phyloP scores from a whole-genome alignment of 2,329 filamentous ascomycete species.

The Cytospora piceae region DNA sequence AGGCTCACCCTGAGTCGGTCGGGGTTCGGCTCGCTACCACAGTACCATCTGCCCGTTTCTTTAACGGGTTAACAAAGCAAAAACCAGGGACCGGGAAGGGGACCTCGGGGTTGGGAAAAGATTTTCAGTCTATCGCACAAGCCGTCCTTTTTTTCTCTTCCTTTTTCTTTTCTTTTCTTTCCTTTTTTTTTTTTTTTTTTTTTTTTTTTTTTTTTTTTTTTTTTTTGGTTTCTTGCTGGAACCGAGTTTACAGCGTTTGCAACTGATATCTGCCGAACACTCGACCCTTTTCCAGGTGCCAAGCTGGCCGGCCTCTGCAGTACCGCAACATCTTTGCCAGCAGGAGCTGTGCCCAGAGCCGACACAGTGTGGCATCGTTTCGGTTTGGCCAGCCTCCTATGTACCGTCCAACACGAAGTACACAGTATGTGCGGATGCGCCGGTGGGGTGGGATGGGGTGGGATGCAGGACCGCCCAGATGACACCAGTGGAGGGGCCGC shows the following conservation, averaged over 20 bases:
- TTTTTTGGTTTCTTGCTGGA: background rate
- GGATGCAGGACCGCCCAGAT: background rate
- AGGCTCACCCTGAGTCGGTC: conserved; percentile 5
- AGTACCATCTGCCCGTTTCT: background rate
- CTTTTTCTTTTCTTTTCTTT: background rate
- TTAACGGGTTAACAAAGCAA: background rate
- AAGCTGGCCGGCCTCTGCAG: background rate
- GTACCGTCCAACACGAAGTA: conserved; percentile 11
- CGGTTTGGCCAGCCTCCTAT: background rate
- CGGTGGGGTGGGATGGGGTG: conserved; percentile 15
- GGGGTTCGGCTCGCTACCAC: background rate
- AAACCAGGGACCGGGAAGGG: background rate
- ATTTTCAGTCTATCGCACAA: background rate
- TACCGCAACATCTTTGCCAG: background rate
- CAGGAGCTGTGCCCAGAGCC: background rate
- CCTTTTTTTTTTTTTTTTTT: background rate
- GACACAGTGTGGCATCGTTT: conserved; percentile 21
- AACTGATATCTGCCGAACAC: background rate
- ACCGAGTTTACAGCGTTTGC: background rate
- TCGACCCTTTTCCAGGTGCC: background rate
- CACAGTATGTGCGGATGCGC: conserved; percentile 13
- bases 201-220: background rate
- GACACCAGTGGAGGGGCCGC: background rate
- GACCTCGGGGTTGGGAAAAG: background rate
- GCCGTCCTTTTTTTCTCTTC: background rate